These are phyloP conservation scores for Backusella macrospora DNA, from an alignment of 192 early-diverging fungal genomes.

Conservation along the genomic window DNA sequence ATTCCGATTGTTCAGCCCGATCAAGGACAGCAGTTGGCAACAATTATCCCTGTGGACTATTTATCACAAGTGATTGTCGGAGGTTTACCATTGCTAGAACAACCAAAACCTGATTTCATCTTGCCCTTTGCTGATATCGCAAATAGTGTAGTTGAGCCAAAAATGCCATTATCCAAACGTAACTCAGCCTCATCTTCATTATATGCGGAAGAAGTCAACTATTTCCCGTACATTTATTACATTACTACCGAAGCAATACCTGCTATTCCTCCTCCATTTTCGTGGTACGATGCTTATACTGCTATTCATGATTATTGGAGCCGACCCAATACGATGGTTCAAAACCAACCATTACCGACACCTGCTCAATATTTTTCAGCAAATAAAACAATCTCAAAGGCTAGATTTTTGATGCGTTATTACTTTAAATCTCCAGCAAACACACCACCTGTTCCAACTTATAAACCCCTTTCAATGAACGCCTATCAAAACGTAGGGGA, in stretches of 20 bases:
- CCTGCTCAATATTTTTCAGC: constrained; percentile 4
- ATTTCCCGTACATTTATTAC: constrained; percentile 14
- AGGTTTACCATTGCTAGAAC: constrained; percentile 3
- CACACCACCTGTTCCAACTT: background rate
- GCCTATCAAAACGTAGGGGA: background rate
- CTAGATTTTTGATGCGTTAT: constrained; percentile 16
- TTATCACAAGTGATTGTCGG: constrained; percentile 24
- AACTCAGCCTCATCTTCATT: background rate
- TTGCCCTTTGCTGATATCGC: constrained; percentile 11
- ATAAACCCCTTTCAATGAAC: background rate
- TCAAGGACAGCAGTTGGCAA: constrained; percentile 21
- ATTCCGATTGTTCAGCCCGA: constrained; percentile 30
- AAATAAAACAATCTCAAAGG: constrained; percentile 12
- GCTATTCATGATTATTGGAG: constrained; percentile 22
- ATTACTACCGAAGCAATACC: background rate
- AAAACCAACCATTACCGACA: background rate
- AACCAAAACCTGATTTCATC: constrained; percentile 5
- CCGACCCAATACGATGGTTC: background rate
- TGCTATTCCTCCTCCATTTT: background rate
- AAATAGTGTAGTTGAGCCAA: constrained; percentile 2
- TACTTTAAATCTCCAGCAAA: background rate
- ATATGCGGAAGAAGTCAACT: background rate
- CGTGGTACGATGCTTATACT: constrained; percentile 20
- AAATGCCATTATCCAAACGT: constrained; percentile 8
- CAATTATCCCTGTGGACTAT: constrained; percentile 40